A percentile compares a stretch with the other conserved stretches of the same genome.
Conservation (phyloP, 768 basidiomycete genomes). For the Mycena pura region DNA sequence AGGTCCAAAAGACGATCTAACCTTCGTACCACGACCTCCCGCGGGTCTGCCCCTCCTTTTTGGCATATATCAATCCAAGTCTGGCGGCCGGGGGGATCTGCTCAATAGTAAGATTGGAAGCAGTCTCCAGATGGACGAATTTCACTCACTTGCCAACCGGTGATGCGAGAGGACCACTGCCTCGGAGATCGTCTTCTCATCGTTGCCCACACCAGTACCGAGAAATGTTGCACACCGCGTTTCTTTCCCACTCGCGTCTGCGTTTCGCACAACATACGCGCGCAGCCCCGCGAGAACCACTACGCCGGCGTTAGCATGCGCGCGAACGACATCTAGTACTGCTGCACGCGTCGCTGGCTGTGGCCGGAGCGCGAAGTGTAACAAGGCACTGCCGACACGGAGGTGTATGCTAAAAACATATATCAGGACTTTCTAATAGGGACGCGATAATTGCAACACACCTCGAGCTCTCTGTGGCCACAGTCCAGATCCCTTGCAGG, state of each 20-base stretch:
- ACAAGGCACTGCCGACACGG: conserved; percentile 19
- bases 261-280: conserved; percentile 17
- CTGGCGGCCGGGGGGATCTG: conserved; percentile 44
- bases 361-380: conserved; percentile 23
- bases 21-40: conserved; percentile 57
- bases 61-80: conserved; percentile 88
- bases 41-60: conserved; percentile 70
- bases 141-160: conserved; percentile 46
- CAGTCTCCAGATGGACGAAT: conserved; percentile 30
- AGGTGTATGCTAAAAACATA: not conserved
- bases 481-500: conserved; percentile 18
- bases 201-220: conserved; percentile 18
- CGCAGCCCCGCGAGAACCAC: conserved; percentile 15
- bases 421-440: not conserved
- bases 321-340: conserved; percentile 18
- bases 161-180: conserved; percentile 24
- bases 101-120: conserved; percentile 48
- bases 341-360: conserved; percentile 22
- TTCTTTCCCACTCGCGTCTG: conserved; percentile 13
- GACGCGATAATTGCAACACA: not conserved
- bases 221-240: conserved; percentile 20
- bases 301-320: conserved; percentile 12
- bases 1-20: conserved; percentile 56
- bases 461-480: not conserved
- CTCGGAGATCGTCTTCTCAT: conserved; percentile 17